Evolutionary conservation across 1,284 basidiomycete species (phyloP).

Genomic region (Meripilus lineatus): DNA sequence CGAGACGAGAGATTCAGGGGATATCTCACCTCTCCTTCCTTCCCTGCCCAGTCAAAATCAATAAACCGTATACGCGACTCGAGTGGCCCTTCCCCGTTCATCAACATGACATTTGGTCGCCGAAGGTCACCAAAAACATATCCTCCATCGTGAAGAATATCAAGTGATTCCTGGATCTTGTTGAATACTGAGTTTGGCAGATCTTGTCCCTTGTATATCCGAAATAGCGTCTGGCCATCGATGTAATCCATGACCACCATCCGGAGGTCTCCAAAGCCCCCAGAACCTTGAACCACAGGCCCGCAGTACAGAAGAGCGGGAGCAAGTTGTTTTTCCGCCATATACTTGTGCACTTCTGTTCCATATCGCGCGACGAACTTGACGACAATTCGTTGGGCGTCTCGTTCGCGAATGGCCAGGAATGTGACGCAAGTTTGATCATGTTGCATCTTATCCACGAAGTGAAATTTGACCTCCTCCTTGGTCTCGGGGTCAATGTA

Average conservation of each 20-base stretch:
- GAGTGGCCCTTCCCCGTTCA: neutral
- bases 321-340: conserved; percentile 14
- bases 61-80: conserved; percentile 11
- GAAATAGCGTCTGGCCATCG: neutral
- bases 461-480: conserved; percentile 1
- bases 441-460: neutral
- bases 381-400: conserved; percentile 13
- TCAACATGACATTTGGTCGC: conserved; percentile 17
- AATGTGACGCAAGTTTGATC: conserved; percentile 9
- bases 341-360: conserved; percentile 12
- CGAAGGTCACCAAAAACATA: conserved; percentile 22
- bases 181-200: neutral
- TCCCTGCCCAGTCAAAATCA: conserved; percentile 24
- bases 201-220: neutral
- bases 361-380: conserved; percentile 18
- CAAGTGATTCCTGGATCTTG: conserved; percentile 3
- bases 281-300: neutral
- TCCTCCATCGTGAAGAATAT: conserved; percentile 12
- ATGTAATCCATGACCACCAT: conserved; percentile 10
- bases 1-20: conserved; percentile 16
- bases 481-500: neutral
- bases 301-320: conserved; percentile 17
- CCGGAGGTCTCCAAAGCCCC: conserved; percentile 1
- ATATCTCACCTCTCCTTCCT: conserved; percentile 16
- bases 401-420: conserved; percentile 1